Evolutionary conservation across 768 basidiomycete genomes (phyloP).

Genomic region (Boletus tomentosulus): DNA sequence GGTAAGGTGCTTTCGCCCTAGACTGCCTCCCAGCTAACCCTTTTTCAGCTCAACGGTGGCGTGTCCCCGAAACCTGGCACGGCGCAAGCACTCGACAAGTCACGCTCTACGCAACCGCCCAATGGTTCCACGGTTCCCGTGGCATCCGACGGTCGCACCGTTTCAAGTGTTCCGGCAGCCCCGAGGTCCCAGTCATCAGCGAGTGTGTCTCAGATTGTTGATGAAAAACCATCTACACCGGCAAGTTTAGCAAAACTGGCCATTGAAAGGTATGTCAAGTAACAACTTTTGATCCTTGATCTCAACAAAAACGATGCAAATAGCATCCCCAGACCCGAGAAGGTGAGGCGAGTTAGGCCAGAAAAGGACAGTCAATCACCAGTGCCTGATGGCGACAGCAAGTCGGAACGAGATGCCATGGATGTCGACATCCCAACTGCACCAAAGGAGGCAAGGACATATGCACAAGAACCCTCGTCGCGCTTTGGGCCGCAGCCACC

Average conservation of each 20-base stretch:
- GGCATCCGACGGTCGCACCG: constrained; percentile 32
- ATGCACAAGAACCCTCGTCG: constrained; percentile 17
- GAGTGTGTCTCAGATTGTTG: constrained; percentile 20
- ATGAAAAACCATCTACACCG: constrained; percentile 31
- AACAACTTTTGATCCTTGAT: neutral
- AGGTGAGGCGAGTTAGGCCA: constrained; percentile 56
- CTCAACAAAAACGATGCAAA: neutral
- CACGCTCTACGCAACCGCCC: constrained; percentile 31
- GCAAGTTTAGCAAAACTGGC: constrained; percentile 48
- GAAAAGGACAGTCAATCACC: constrained; percentile 38
- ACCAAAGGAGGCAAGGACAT: constrained; percentile 25
- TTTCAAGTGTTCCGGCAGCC: constrained; percentile 36
- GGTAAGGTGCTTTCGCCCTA: constrained; percentile 19
- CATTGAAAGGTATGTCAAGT: constrained; percentile 55
- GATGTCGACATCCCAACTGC: constrained; percentile 30
- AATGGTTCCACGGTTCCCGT: constrained; percentile 36
- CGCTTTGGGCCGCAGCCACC: constrained; percentile 20
- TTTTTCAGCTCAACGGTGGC: constrained; percentile 25
- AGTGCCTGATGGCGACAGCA: constrained; percentile 29
- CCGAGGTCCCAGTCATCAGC: constrained; percentile 53
- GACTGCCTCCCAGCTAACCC: neutral
- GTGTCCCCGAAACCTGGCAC: constrained; percentile 26
- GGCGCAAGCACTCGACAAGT: constrained; percentile 28
- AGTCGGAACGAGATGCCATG: constrained; percentile 31
- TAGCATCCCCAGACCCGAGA: constrained; percentile 77